Base-by-base conservation (phyloP, 2,329 filamentous ascomycete genomes). In the Blastomyces gilchristii region DNA sequence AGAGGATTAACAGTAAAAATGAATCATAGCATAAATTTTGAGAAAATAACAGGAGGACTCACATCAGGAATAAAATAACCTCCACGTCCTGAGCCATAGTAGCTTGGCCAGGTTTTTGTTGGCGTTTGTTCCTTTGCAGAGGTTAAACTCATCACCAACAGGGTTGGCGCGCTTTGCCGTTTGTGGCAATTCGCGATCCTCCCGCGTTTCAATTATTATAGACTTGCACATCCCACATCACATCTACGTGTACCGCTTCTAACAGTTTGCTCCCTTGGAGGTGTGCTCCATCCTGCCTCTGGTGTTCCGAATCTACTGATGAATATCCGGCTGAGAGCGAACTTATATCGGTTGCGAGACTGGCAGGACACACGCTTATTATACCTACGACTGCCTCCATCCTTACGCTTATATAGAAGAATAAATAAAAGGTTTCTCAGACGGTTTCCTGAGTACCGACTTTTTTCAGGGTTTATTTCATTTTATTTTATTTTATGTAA, bases 91-190 rank as follows among this genome's bases (percentile, higher is more conserved):
- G 25, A 31, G 25, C 25, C 11, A 28, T 28, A 14, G 18, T 9
- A n/a, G 49, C 14, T 3, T 34, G 52, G 18, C 6, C 16, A 25
- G 22, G 18, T 45, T 52, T 52, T 37, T 54, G 52, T 22, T 22
- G 54, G 54, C 39, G 53, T 11, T 41, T 56, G n/a, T 56, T 41
- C n/a, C 54, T 14, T 25, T 41, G 37, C 34, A 37, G 34, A 58
- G 37, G 54, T 43, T 41, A 22, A 22, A 28, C 28, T 7, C 11
- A 22, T 25, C 37, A 11, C 37, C 5, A 2, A 14, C 49, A 5
- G 28, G 18, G n/a, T 37, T 18, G 31, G 12, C n/a, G 37, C 54
- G 54, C 54, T 58, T 58, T 58, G 34, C 54, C 54, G 54, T 58
- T 58, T 43, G 12, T n/a, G 37, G 54, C 37, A 28, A 43, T 41